Evolutionary conservation across 1,284 basidiomycete species (phyloP), one percentile per base, ranked within the genome.

Genomic region (Naganishia sp.): DNA sequence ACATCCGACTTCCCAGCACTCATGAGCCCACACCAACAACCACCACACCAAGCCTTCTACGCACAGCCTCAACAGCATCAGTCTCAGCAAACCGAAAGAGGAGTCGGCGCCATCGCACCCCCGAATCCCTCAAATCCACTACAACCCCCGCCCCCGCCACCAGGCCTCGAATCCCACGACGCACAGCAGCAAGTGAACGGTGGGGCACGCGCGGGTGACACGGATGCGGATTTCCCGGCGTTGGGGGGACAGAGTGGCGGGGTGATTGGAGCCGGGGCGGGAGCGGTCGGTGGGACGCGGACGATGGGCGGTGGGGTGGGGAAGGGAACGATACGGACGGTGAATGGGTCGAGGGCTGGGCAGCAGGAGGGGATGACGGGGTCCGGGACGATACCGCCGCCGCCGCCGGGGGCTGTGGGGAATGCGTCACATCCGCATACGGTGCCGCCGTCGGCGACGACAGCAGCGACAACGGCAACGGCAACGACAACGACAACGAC

Each of bases 1-100:
- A 10, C 64, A 65, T n/a, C 67, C 65, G 41, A 41, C 51, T 51
- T 56, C 39, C 54, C 61, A 53, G 46, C 53, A 46, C 55, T 66
- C 72, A 57, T 72, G 72, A 67, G 76, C 71, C 75, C 78, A 71
- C 70, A 72, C 65, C 78, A 68, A 68, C 80, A 75, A 77, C 74
- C 70, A 67, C 79, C 65, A 70, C 72, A 69, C 65, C 70, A 71
- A 13, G 50, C 50, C 10, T 52, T 49, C 47, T 49, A 49, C 47
- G 21, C 21, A 10, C 47, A 21, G 47, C 47, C 25, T n/a, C 47
- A 49, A 17, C 52, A 54, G 52, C 52, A 54, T 21, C 52, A 41
- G 32, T 15, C 2, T 4, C 31, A 52, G 13, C 21, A 28, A 21
- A 23, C 47, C 47, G 47, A 11, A 0, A 28, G 47, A 28, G 47